Evolutionary conservation across 352 stramenopile species (phyloP), one percentile per base, ranked within the genome.

Genomic region (Globisporangium camurandrum): DNA sequence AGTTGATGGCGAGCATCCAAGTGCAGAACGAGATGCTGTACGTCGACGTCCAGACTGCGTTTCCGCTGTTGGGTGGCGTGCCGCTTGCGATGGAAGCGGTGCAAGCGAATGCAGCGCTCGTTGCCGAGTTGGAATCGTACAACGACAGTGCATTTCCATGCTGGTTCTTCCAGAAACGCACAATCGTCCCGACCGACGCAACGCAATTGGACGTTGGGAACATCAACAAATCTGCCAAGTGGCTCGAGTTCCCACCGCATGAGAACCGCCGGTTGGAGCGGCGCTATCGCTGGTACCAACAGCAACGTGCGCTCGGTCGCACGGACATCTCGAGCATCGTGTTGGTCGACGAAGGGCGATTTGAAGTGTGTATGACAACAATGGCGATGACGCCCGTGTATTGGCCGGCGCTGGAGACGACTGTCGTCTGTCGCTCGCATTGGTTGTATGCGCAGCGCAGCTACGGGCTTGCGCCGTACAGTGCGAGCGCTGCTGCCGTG

Each of bases 11-110:
- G 42, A 87, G 67, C 22, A 87, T 92, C 68, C 82, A 84, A 46
- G 49, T 89, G 48, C 81, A 92, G 57, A 92, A 90, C 45, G 81
- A 90, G 60, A 88, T 88, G 75, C 64, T 92, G 19, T 92, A 88
- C 43, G 46, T 36, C 0, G 81, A 92, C 46, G 37, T 92, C 26
- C 66, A 85, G 31, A 64, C 61, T 11, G 67, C 68, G 33, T 86
- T 74, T 37, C 77, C 77, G 0, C 54, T 67, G 26, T 70, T 61
- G 9, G 63, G 54, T 11, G 80, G 80, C 34, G 59, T 84, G 1
- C 76, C 76, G 4, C 48, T 92, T 6, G 65, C 58, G 0, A 26
- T 55, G 1, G 40, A 75, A 4, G 59, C 86, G 42, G 55, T 87
- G 3, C 51, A 57, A 12, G 57, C 59, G 1, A 79, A 89, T 50